Evolutionary conservation across 2,329 filamentous ascomycete genomes (phyloP).

Genomic region (Clarireedia hainanense): DNA sequence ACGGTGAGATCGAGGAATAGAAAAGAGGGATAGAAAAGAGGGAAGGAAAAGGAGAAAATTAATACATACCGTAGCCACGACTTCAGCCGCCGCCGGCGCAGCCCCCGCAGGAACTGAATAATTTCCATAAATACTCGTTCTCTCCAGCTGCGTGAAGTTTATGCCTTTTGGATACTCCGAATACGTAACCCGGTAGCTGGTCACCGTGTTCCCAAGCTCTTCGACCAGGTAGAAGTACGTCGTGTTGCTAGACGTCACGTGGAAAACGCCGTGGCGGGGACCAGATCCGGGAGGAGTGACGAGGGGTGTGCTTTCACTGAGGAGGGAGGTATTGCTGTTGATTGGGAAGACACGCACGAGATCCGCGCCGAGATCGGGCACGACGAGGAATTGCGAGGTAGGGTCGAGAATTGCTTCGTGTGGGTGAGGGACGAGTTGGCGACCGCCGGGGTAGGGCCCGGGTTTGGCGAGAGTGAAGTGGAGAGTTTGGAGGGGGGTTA

Average conservation of each 20-base stretch:
- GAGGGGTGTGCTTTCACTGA: constrained; percentile 33
- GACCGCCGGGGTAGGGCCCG: constrained; percentile 29
- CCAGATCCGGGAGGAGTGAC: constrained; percentile 35
- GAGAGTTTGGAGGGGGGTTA: constrained; percentile 32
- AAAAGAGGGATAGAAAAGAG: neutral
- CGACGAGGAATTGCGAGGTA: constrained; percentile 39
- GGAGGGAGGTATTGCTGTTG: constrained; percentile 27
- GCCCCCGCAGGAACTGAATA: constrained; percentile 32
- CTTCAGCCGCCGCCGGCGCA: constrained; percentile 30
- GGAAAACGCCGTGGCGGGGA: constrained; percentile 47
- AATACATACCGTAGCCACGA: constrained; percentile 42
- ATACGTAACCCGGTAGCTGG: constrained; percentile 50
- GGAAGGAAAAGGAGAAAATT: constrained; percentile 36
- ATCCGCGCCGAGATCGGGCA: constrained; percentile 47
- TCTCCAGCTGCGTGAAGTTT: constrained; percentile 40
- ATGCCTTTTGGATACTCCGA: constrained; percentile 29
- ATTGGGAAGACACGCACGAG: constrained; percentile 40
- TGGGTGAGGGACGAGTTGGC: constrained; percentile 41
- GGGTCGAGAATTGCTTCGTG: constrained; percentile 47
- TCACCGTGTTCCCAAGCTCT: constrained; percentile 39
- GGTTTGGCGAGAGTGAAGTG: constrained; percentile 32
- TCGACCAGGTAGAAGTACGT: constrained; percentile 36
- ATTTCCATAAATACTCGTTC: constrained; percentile 40
- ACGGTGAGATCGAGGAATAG: neutral
- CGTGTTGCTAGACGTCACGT: constrained; percentile 1